A percentile compares a stretch with the other conserved stretches of the same genome.
phyloP scores from a whole-genome alignment of 352 stramenopile genomes.

The Pythium chondricola region DNA sequence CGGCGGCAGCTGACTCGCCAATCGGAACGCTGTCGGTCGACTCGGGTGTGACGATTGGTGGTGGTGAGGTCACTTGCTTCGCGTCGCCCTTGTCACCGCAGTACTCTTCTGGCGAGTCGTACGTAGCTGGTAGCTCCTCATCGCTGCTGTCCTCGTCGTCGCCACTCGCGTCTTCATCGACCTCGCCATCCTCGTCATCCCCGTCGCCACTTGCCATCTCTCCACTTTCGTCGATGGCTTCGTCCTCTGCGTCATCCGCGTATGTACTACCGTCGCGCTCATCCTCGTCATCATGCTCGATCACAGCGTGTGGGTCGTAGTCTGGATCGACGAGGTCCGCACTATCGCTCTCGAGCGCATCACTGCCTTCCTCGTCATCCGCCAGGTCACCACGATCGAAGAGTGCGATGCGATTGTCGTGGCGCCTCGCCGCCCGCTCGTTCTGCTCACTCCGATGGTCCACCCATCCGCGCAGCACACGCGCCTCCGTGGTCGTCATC shows the following conservation, averaged over 20 bases:
- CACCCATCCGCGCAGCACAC: too few species aligned
- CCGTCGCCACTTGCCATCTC: conserved; percentile 4
- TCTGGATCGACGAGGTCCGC: too few species aligned
- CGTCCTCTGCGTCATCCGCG: not conserved
- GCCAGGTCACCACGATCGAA: too few species aligned
- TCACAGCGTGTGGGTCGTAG: not conserved
- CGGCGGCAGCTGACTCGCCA: not conserved
- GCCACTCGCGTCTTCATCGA: not conserved
- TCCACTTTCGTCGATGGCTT: conserved; percentile 7
- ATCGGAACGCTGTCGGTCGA: not conserved
- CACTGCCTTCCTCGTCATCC: too few species aligned
- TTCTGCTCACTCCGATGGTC: too few species aligned
- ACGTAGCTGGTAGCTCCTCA: not conserved
- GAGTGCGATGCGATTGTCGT: too few species aligned
- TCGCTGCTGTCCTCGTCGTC: conserved; percentile 1
- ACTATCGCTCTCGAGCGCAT: too few species aligned
- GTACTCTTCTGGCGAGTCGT: not conserved
- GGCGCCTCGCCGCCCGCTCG: too few species aligned
- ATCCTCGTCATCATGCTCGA: not conserved
- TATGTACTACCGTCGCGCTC: not conserved
- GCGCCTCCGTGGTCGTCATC: too few species aligned
- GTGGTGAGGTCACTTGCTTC: not conserved
- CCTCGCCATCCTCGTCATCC: not conserved
- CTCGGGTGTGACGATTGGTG: too few species aligned
- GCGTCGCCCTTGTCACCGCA: not conserved